These are phyloP conservation scores for Ogataea henricii DNA, from an alignment of 805 yeast species.

Conservation along the genomic window DNA sequence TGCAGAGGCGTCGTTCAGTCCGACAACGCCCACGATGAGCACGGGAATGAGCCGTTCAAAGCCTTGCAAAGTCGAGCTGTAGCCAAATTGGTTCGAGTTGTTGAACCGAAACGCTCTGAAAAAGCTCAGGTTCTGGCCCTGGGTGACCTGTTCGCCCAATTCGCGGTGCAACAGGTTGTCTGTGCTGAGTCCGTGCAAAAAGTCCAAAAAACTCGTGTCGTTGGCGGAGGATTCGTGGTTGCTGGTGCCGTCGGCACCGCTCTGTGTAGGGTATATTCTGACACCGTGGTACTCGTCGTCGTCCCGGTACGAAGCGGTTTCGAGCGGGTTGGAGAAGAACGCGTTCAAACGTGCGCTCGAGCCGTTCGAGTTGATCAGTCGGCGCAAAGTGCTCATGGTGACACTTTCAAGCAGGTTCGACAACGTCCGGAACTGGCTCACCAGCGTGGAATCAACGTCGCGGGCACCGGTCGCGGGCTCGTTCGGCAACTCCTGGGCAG, in stretches of 20 bases:
- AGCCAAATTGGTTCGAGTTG: slow-evolving; percentile 21
- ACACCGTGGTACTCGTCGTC: slow-evolving; percentile 20
- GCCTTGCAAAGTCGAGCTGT: slow-evolving; percentile 12
- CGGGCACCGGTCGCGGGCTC: neutral
- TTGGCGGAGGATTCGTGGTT: slow-evolving; percentile 3
- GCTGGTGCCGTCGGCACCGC: slow-evolving; percentile 6
- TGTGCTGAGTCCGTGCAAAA: slow-evolving; percentile 35
- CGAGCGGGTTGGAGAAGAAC: slow-evolving; percentile 6
- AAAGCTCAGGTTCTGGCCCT: slow-evolving; percentile 34
- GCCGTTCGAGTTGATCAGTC: slow-evolving; percentile 21
- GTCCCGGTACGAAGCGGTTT: slow-evolving; percentile 1
- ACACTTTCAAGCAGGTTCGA: slow-evolving; percentile 30
- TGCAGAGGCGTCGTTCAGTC: slow-evolving; percentile 24
- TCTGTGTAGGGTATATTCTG: slow-evolving; percentile 23
- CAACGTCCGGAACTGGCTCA: slow-evolving; percentile 30
- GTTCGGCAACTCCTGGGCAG: neutral
- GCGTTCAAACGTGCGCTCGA: slow-evolving; percentile 2
- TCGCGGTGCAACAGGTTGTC: slow-evolving; percentile 30
- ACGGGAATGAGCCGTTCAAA: slow-evolving; percentile 31
- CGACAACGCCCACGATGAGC: slow-evolving; percentile 35
- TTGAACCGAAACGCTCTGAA: slow-evolving; percentile 48
- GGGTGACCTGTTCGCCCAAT: slow-evolving; percentile 34
- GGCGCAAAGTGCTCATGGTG: slow-evolving; percentile 27
- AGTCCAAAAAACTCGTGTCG: slow-evolving; percentile 47
- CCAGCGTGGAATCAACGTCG: slow-evolving; percentile 16